Conservation (phyloP, 805 yeast species). For the Wickerhamiella brachini region DNA sequence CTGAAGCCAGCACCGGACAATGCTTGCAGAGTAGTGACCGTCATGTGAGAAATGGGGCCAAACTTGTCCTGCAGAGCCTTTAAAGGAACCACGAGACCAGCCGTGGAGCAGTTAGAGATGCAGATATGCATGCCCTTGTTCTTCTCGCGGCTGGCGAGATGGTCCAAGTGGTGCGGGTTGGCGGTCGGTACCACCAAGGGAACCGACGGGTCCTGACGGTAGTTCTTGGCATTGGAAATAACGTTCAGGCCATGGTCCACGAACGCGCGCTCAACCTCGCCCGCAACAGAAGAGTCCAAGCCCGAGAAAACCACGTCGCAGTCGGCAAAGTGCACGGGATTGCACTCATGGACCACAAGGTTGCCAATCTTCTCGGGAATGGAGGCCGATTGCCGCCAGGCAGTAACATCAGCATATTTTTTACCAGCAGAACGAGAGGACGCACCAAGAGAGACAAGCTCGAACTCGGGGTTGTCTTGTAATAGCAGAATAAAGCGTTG, state of each 20-base stretch:
- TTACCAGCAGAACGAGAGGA: conserved; percentile 90
- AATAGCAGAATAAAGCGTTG: conserved; percentile 83
- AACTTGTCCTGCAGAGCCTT: conserved; percentile 82
- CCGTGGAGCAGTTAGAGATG: conserved; percentile 96
- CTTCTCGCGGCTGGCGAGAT: conserved; percentile 40
- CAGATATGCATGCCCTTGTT: conserved; percentile 69
- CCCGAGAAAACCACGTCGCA: conserved; percentile 96
- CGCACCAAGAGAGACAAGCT: conserved; percentile 77
- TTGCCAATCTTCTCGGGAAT: conserved; percentile 56
- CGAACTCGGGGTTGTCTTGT: conserved; percentile 80
- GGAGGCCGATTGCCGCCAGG: conserved; percentile 85
- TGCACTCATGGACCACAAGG: conserved; percentile 65
- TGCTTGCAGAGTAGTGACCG: conserved; percentile 91
- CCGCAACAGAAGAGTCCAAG: conserved; percentile 84
- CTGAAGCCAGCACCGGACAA: conserved; percentile 97
- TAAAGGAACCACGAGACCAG: conserved; percentile 92
- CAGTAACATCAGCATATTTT: conserved; percentile 67
- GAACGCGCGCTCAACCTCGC: conserved; percentile 77
- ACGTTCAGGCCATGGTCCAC: conserved; percentile 70
- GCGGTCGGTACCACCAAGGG: conserved; percentile 93
- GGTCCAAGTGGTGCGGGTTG: conserved; percentile 78
- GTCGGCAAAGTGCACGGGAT: conserved; percentile 57
- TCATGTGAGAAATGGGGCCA: conserved; percentile 79
- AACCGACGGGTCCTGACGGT: conserved; percentile 73
- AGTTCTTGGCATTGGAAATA: conserved; percentile 91